A percentile compares a stretch with the other conserved stretches of the same genome.
phyloP scores from a whole-genome alignment of 768 basidiomycete species.

The Kwoniella pini region DNA sequence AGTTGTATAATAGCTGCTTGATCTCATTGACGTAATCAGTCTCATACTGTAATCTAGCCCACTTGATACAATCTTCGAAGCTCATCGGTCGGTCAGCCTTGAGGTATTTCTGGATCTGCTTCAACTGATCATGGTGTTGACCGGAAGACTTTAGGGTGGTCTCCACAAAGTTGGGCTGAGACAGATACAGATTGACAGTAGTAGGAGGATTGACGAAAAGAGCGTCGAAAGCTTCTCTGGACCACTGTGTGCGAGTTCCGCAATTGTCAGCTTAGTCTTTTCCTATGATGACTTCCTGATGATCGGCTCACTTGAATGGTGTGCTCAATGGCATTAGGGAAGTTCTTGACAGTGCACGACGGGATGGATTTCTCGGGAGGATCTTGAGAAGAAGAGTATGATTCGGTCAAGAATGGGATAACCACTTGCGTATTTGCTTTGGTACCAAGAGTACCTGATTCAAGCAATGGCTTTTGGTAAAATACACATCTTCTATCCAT shows the following conservation, averaged over 20 bases:
- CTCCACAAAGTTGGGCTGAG: slow-evolving; percentile 93
- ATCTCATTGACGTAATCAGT: slow-evolving; percentile 90
- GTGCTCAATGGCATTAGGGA: slow-evolving; percentile 96
- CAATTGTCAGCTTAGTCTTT: not conserved
- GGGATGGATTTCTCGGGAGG: slow-evolving; percentile 97
- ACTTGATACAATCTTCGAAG: slow-evolving; percentile 95
- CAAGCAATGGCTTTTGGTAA: slow-evolving; percentile 90
- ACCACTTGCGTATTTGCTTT: slow-evolving; percentile 97
- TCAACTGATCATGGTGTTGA: slow-evolving; percentile 83
- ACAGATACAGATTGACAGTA: slow-evolving; percentile 92
- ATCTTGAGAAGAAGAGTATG: slow-evolving; percentile 96
- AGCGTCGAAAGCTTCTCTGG: slow-evolving; percentile 85
- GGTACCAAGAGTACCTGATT: slow-evolving; percentile 96
- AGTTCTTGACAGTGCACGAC: slow-evolving; percentile 97
- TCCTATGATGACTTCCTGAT: not conserved
- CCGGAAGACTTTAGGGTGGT: slow-evolving; percentile 86
- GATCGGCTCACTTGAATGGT: slow-evolving; percentile 81
- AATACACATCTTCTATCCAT: slow-evolving; percentile 99
- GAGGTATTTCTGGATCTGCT: slow-evolving; percentile 83
- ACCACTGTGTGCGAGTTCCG: slow-evolving; percentile 65
- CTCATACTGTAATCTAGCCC: slow-evolving; percentile 96
- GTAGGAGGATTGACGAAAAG: slow-evolving; percentile 92
- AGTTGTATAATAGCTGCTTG: slow-evolving; percentile 84
- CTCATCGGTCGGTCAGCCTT: slow-evolving; percentile 90
- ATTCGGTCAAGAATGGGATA: slow-evolving; percentile 90